These are phyloP conservation scores for Symbiotaphrina buchneri DNA, from an alignment of 495 filamentous ascomycete species.

Conservation along the genomic window DNA sequence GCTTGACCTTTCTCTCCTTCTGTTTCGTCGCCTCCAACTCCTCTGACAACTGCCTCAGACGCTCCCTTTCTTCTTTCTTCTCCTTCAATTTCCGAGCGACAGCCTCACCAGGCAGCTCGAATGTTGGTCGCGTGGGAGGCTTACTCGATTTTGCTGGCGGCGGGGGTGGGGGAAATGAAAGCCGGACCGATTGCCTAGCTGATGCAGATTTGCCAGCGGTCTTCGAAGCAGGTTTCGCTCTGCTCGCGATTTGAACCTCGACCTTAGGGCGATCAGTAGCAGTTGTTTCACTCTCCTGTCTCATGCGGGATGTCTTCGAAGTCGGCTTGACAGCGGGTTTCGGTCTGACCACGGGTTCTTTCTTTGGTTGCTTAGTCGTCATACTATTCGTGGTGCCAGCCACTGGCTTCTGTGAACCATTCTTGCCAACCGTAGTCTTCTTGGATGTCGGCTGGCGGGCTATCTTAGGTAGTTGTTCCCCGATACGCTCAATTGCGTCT, in stretches of 20 bases:
- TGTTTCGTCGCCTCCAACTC: conserved; percentile 36
- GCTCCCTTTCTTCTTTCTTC: conserved; percentile 40
- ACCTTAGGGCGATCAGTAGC: background rate
- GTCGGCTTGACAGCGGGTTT: conserved; percentile 2
- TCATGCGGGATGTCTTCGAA: too few relatives aligned
- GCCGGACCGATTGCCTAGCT: conserved; percentile 16
- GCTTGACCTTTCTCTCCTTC: conserved; percentile 41
- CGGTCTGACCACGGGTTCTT: conserved; percentile 3
- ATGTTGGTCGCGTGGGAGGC: conserved; percentile 34
- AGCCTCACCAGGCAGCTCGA: conserved; percentile 52
- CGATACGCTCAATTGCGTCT: conserved; percentile 36
- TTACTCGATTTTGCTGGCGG: conserved; percentile 30
- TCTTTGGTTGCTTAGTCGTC: background rate
- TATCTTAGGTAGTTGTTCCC: conserved; percentile 10
- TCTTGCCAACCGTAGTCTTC: conserved; percentile 2
- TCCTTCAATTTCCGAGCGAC: conserved; percentile 46
- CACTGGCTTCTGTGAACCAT: background rate
- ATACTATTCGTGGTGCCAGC: background rate
- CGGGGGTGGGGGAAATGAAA: conserved; percentile 6
- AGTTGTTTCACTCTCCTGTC: background rate
- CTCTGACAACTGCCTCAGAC: conserved; percentile 29
- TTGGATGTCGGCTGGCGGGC: conserved; percentile 7
- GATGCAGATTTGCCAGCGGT: conserved; percentile 8
- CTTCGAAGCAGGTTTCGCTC: conserved; percentile 9
- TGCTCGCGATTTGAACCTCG: background rate